Evolutionary conservation across 352 stramenopile species (phyloP).

Genomic region (Phytophthora vignae): DNA sequence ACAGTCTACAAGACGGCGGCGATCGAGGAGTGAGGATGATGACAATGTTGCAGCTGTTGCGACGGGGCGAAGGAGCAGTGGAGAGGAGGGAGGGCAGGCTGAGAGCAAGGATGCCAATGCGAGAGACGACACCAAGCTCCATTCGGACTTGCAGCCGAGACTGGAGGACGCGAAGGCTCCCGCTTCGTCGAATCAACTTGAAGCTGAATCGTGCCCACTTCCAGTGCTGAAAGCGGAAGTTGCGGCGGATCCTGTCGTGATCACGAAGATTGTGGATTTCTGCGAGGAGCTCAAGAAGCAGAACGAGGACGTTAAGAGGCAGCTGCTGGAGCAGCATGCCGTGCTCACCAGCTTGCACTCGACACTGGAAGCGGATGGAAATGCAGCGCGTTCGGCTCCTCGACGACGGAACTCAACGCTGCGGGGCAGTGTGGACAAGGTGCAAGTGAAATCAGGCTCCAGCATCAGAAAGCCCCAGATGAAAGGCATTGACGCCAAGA

Average conservation of each 20-base stretch:
- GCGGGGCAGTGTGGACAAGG: not conserved
- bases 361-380: conserved; percentile 7
- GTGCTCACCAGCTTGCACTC: conserved; percentile 49
- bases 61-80: not conserved
- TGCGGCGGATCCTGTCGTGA: conserved; percentile 32
- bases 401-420: conserved; percentile 3
- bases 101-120: not conserved
- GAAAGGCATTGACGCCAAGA: not conserved
- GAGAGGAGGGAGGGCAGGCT: not conserved
- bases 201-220: conserved; percentile 2
- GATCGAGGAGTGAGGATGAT: conserved; percentile 3
- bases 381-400: not conserved
- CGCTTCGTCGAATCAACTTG: conserved; percentile 21
- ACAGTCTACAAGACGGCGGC: not conserved
- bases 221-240: not conserved
- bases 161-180: not conserved
- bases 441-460: not conserved
- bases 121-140: not conserved
- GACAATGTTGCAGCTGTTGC: not conserved
- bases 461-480: not conserved
- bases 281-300: conserved; percentile 66
- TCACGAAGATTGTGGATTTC: conserved; percentile 62
- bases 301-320: conserved; percentile 66
- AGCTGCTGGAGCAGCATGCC: conserved; percentile 52
- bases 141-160: not conserved